Conservation (phyloP, 768 basidiomycete species). For the Mycena sanguinolenta region DNA sequence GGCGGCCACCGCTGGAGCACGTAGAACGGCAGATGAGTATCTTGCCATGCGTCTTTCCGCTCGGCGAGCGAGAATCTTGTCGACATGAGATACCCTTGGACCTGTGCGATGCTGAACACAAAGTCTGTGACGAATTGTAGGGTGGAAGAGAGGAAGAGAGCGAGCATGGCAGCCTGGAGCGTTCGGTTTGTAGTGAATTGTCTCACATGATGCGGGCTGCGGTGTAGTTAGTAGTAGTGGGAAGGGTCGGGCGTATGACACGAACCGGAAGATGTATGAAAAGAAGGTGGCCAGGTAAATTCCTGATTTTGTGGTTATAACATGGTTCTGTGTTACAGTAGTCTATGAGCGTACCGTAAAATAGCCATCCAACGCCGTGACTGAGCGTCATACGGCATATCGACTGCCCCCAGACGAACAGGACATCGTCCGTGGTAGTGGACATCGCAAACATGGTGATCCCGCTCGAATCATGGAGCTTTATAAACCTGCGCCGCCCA, state of each 20-base stretch:
- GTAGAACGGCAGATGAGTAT: not conserved
- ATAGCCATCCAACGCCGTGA: conserved; percentile 4
- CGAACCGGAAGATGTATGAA: not conserved
- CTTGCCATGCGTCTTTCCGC: not conserved
- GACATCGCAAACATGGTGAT: not conserved
- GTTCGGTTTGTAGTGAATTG: not conserved
- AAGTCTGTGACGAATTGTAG: conserved; percentile 25
- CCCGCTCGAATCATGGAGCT: not conserved
- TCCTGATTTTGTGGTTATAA: not conserved
- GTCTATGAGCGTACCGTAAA: not conserved
- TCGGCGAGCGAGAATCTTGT: conserved; percentile 1
- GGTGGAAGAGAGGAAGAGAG: conserved; percentile 26
- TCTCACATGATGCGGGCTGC: conserved; percentile 2
- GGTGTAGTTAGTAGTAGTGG: not conserved
- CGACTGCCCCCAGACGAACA: not conserved
- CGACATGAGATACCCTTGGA: conserved; percentile 14
- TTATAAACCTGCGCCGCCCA: not conserved
- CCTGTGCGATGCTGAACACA: conserved; percentile 7
- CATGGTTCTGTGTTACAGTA: not conserved
- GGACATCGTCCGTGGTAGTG: not conserved
- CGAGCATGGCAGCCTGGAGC: conserved; percentile 15
- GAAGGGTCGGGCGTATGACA: not conserved
- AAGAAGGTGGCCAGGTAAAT: not conserved
- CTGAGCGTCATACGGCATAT: conserved; percentile 1
- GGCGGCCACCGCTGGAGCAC: not conserved